A percentile compares a stretch with the other conserved stretches of the same genome.
Conservation (phyloP, 192 early-diverging fungal genomes). For the Chytriomyces sp. region DNA sequence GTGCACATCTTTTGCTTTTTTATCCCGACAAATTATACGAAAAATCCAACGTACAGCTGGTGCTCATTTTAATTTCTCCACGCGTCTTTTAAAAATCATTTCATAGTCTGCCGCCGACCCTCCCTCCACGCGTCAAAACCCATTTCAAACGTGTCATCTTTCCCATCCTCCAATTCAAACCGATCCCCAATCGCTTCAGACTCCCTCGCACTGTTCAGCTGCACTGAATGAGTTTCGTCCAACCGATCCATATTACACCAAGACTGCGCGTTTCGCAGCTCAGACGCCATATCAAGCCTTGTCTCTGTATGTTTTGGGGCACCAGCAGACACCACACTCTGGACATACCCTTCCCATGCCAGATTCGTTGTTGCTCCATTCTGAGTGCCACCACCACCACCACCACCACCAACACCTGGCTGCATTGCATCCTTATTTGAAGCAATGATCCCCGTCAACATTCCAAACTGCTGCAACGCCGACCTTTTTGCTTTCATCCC, state of each 20-base stretch:
- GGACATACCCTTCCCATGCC: constrained; percentile 33
- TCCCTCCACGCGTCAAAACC: constrained; percentile 31
- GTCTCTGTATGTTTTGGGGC: constrained; percentile 8
- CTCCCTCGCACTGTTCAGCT: neutral
- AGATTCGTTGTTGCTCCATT: neutral
- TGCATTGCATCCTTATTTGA: neutral
- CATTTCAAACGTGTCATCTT: constrained; percentile 2
- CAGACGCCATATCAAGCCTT: constrained; percentile 33
- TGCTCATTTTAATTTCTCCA: too few relatives aligned
- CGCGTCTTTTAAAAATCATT: neutral
- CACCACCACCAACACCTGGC: neutral
- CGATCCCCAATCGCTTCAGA: constrained; percentile 4
- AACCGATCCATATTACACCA: constrained; percentile 14
- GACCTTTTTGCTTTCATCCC: constrained; percentile 8
- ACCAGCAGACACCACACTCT: constrained; percentile 19
- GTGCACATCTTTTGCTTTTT: too few relatives aligned
- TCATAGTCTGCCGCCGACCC: constrained; percentile 16
- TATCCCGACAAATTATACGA: too few relatives aligned
- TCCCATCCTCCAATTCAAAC: constrained; percentile 27
- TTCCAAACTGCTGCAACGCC: constrained; percentile 24
- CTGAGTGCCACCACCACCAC: neutral
- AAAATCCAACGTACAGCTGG: too few relatives aligned
- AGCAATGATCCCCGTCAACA: constrained; percentile 18
- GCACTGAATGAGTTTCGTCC: neutral
- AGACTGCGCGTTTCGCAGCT: constrained; percentile 1